phyloP scores from a whole-genome alignment of 495 filamentous ascomycete species.

The Daldinia loculata region DNA sequence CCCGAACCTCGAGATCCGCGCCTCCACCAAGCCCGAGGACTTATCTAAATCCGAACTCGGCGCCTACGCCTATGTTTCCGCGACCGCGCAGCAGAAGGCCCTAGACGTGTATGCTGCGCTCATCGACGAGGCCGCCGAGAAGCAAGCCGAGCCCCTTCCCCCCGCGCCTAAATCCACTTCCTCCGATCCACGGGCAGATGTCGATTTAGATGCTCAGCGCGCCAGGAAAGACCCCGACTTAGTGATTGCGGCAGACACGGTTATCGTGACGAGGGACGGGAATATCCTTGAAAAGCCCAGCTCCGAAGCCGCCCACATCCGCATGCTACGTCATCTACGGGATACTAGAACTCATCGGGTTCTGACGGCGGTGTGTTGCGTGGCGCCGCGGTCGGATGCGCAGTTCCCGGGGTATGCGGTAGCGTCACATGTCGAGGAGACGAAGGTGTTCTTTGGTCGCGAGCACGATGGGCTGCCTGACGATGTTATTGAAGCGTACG shows the following conservation, averaged over 20 bases:
- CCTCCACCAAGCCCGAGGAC: slow-evolving; percentile 82
- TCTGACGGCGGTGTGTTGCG: slow-evolving; percentile 80
- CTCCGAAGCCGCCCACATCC: slow-evolving; percentile 78
- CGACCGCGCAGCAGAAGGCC: slow-evolving; percentile 84
- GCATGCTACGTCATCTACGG: slow-evolving; percentile 81
- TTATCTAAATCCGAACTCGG: slow-evolving; percentile 75
- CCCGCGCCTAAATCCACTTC: background rate
- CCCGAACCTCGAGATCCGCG: slow-evolving; percentile 77
- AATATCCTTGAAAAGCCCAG: slow-evolving; percentile 89
- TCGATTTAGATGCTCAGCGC: background rate
- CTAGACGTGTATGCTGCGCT: slow-evolving; percentile 77
- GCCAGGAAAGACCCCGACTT: slow-evolving; percentile 74
- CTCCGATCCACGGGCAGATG: background rate
- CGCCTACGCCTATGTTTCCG: slow-evolving; percentile 89
- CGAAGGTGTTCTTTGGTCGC: slow-evolving; percentile 76
- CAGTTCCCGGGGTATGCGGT: slow-evolving; percentile 84
- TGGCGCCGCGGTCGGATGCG: slow-evolving; percentile 80
- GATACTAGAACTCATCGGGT: slow-evolving; percentile 78
- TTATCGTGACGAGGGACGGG: slow-evolving; percentile 80
- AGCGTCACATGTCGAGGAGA: slow-evolving; percentile 85
- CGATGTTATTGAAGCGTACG: slow-evolving; percentile 77
- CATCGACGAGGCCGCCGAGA: slow-evolving; percentile 60
- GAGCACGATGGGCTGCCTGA: slow-evolving; percentile 78
- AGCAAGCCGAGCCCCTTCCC: slow-evolving; percentile 4
- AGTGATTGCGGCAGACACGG: slow-evolving; percentile 90